A percentile compares a stretch with the other conserved stretches of the same genome.
Conservation (phyloP, 441 rosid genomes). For the Croton laevigatus region DNA sequence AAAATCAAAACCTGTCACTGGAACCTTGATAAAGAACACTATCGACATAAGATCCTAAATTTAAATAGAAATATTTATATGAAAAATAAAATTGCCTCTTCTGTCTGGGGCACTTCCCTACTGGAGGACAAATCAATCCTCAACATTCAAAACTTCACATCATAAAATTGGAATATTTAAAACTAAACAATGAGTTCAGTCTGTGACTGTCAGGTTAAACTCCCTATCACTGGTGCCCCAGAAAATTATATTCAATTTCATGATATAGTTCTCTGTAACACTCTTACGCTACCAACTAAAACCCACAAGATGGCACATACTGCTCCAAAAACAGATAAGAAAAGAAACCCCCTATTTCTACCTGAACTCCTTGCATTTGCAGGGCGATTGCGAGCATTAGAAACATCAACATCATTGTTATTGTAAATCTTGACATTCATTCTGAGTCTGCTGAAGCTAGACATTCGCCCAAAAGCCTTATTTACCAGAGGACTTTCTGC, state of each 20-base stretch:
- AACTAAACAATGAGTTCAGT: not conserved
- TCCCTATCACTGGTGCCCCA: not conserved
- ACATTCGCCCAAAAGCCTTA: slow-evolving; percentile 75
- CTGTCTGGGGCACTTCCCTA: not conserved
- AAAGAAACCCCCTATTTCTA: slow-evolving; percentile 42
- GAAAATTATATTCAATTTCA: slow-evolving; percentile 13
- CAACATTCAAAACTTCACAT: not conserved
- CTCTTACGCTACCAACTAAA: slow-evolving; percentile 42
- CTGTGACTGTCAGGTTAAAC: too few species aligned
- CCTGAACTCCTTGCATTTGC: slow-evolving; percentile 33
- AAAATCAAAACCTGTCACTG: too few species aligned
- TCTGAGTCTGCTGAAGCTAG: slow-evolving; percentile 71
- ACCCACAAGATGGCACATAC: slow-evolving; percentile 67
- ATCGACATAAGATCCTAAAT: not conserved
- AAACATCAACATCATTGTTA: slow-evolving; percentile 23
- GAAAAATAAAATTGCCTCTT: not conserved
- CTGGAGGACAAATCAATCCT: not conserved
- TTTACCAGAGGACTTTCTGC: slow-evolving; percentile 65
- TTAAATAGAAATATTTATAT: not conserved
- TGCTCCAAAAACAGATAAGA: slow-evolving; percentile 54
- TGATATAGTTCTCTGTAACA: slow-evolving; percentile 35
- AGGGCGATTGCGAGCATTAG: slow-evolving; percentile 15
- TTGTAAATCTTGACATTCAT: slow-evolving; percentile 34
- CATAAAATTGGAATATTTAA: not conserved
- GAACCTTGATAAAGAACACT: too few species aligned